phyloP scores from a whole-genome alignment of 2,329 filamentous ascomycete species.

The Falciphora oryzae region DNA sequence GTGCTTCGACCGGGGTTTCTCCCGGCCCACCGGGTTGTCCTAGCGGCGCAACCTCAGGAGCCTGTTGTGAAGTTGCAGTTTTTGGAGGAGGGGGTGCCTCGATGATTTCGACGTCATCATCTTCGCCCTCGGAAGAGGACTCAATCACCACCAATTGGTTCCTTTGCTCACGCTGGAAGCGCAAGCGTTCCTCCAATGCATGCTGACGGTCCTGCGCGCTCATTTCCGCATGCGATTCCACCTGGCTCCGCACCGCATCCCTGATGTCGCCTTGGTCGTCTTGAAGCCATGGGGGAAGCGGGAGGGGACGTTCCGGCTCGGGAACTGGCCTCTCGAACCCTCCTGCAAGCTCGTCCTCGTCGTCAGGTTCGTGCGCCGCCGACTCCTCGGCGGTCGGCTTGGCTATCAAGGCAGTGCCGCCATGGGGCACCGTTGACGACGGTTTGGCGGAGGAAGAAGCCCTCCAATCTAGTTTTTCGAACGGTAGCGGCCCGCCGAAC shows the following conservation, averaged over 20 bases:
- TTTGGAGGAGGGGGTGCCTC: slow-evolving; percentile 36
- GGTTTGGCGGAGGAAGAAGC: slow-evolving; percentile 49
- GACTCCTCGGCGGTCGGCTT: slow-evolving; percentile 16
- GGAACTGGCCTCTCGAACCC: slow-evolving; percentile 50
- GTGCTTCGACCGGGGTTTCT: not conserved
- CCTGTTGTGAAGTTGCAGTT: not conserved
- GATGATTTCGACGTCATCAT: slow-evolving; percentile 52
- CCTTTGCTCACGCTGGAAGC: slow-evolving; percentile 35
- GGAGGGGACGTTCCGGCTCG: slow-evolving; percentile 41
- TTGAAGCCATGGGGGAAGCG: slow-evolving; percentile 70
- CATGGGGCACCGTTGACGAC: slow-evolving; percentile 9
- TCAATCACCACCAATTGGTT: slow-evolving; percentile 56
- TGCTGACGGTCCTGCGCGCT: slow-evolving; percentile 58
- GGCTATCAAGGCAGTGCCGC: slow-evolving; percentile 1
- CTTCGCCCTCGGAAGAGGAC: slow-evolving; percentile 50
- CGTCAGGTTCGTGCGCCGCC: slow-evolving; percentile 21
- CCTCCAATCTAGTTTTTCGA: slow-evolving; percentile 75
- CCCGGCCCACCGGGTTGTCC: not conserved
- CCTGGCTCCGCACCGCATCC: slow-evolving; percentile 54
- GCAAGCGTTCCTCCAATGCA: slow-evolving; percentile 49
- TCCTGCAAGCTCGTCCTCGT: slow-evolving; percentile 50
- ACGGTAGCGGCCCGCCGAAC: slow-evolving; percentile 78
- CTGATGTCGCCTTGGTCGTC: slow-evolving; percentile 58
- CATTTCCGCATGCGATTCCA: slow-evolving; percentile 50
- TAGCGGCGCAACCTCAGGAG: no score